Base-by-base conservation (phyloP, 2,329 filamentous ascomycete genomes). In the Leptographium wingfieldii region DNA sequence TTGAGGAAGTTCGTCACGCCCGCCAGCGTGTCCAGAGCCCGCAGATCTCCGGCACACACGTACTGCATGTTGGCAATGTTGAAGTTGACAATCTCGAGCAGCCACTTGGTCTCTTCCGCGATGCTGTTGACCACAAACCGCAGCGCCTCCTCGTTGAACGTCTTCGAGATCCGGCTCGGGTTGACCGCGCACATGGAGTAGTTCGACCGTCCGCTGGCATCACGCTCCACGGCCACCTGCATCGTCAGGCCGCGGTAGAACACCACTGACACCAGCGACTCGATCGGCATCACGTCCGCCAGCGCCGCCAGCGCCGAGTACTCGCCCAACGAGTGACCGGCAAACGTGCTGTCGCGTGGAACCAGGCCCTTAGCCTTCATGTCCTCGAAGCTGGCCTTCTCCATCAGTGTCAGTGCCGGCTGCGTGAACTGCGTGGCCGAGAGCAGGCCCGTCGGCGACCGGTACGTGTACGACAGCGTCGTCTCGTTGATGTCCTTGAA, bases 131-230 rank as follows among this genome's bases (percentile, higher is more conserved):
- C 92, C 46, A 99, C 91, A 70, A 96, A 99, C 71, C 96, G 92
- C 65, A 99, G 81, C 51, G 94, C 94, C 72, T 94, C 88, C 76
- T 99, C 94, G 76, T 95, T 96, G 82, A 99, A 99, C 1, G 91
- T 96, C 82, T 95, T 96, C 70, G 90, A 95, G 73, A 99, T 96
- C 65, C 94, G 87, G 79, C 91, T 96, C 43, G 94, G 94, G 78
- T 99, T 99, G 74, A 99, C 92, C 60, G 94, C 94, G 73, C 92
- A 96, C 94, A 99, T 99, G 63, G 89, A 92, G 80, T 99, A 99
- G 80, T 97, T 97, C 67, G 92, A 96, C 60, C 94, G 88, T 46
- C 94, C 94, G 65, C 84, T 79, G 61, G 87, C 92, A 72, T 99
- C 94, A 71, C 94, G 91, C 78, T 97, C 94, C 65, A 99, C 94